Base-by-base conservation (phyloP, 1,284 basidiomycete genomes). In the Malassezia equina region DNA sequence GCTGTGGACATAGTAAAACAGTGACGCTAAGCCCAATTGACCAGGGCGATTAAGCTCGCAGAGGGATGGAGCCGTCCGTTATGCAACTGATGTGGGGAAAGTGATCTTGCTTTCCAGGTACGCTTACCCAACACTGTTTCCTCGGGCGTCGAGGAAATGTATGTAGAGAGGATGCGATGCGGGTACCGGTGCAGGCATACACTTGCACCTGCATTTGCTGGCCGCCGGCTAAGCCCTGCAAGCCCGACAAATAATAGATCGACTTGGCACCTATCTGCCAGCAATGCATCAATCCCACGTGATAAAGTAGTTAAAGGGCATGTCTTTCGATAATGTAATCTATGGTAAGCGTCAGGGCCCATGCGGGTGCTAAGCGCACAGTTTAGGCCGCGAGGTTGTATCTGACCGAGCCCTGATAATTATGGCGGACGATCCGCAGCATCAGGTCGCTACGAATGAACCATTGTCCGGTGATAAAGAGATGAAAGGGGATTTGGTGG, bases 131-230 rank as follows among this genome's bases (percentile, higher is more conserved):
- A 39, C 36, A 39, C 36, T 8, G 36, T 21, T 39, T 39, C 36
- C 36, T 39, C 36, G 11, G 17, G n/a, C n/a, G 27, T 43, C 8
- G 32, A 36, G 47, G 9, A 39, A 24, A 39, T 42, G 41, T 42
- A 43, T 44, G 49, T 42, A 51, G 41, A 39, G 46, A 43, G 40
- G 49, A 51, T 51, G 49, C 39, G 29, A 51, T 48, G 49, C 29
- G 49, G 25, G 27, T 28, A 15, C 27, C 39, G 39, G 31, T 51
- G 54, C 54, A 56, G 54, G 34, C 31, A 36, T 24, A 31, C 54
- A 44, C 54, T 51, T 51, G 39, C 50, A 43, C 43, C 27, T 56
- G 54, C 54, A 56, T 34, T 42, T 43, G 34, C 34, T n/a, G 15
- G 36, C 36, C 19, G 8, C 19, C 36, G 36, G 36, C 17, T 39